phyloP scores from a whole-genome alignment of 1,139 yeast species.

The Yamadazyma epiphylla region DNA sequence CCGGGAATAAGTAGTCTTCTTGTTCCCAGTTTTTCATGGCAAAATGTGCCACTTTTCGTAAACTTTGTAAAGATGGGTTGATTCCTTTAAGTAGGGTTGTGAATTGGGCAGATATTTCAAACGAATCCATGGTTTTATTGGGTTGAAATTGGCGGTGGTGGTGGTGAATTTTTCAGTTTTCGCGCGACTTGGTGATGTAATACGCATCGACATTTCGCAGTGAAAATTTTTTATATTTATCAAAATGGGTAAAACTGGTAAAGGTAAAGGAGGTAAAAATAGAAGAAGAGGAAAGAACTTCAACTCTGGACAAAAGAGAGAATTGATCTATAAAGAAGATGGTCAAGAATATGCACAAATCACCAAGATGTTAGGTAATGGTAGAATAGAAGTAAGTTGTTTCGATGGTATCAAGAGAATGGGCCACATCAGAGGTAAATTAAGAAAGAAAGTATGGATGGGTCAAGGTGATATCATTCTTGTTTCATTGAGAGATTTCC shows the following conservation, averaged over 20 bases:
- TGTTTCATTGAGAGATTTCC: constrained; percentile 96
- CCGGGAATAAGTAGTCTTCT: constrained; percentile 70
- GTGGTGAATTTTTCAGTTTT: neutral
- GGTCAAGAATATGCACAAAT: constrained; percentile 99
- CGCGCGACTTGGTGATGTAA: neutral
- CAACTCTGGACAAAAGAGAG: constrained; percentile 89
- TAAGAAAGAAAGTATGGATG: constrained; percentile 99
- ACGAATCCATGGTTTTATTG: constrained; percentile 57
- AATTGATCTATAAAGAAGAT: constrained; percentile 85
- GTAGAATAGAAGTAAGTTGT: constrained; percentile 92
- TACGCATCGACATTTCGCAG: neutral
- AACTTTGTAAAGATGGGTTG: constrained; percentile 58
- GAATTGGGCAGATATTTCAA: constrained; percentile 72
- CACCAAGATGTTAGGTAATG: constrained; percentile 97
- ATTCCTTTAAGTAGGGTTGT: constrained; percentile 55
- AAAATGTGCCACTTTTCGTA: constrained; percentile 56
- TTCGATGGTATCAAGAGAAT: constrained; percentile 91
- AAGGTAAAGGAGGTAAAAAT: constrained; percentile 71
- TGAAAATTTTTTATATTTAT: neutral
- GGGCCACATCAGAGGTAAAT: constrained; percentile 98
- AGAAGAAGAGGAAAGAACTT: constrained; percentile 99
- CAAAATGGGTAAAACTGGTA: constrained; percentile 48
- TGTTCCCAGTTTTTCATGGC: constrained; percentile 56
- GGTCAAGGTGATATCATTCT: constrained; percentile 96
- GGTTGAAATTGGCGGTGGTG: neutral